A percentile compares a stretch with the other conserved stretches of the same genome.
These are phyloP conservation scores for Colletotrichum falcatum DNA, from an alignment of 2,329 filamentous ascomycete genomes.

Conservation along the genomic window DNA sequence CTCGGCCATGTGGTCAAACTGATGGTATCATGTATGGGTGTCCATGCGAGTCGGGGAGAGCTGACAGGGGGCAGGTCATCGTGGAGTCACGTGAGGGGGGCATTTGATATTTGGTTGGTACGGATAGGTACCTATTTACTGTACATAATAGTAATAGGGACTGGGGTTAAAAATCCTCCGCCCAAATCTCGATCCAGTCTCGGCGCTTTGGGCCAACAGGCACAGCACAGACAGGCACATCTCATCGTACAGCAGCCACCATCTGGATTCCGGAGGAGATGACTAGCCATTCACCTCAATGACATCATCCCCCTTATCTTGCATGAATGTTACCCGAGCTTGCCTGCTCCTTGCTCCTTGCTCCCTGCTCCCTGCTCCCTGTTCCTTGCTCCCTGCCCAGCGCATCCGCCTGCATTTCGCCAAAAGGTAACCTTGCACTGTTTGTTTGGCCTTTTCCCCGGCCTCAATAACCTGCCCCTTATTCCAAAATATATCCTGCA, in stretches of 20 bases:
- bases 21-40: neutral
- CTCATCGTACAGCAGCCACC: neutral
- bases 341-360: conserved; percentile 7
- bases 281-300: conserved; percentile 28
- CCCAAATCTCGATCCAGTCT: conserved; percentile 31
- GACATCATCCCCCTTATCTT: conserved; percentile 30
- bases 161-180: conserved; percentile 14
- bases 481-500: conserved; percentile 20
- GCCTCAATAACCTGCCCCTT: neutral
- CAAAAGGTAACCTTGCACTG: neutral
- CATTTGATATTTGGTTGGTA: neutral
- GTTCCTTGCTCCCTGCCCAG: too few species aligned
- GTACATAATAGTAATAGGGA: neutral
- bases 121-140: too few species aligned
- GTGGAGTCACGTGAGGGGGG: conserved; percentile 26
- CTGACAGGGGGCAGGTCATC: neutral
- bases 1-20: neutral
- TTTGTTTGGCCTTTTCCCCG: neutral
- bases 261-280: too few species aligned
- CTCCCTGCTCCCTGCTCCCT: too few species aligned
- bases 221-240: neutral
- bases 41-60: neutral
- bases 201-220: conserved; percentile 14
- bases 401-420: neutral
- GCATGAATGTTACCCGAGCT: conserved; percentile 20